phyloP scores from a whole-genome alignment of 1,139 yeast genomes.

The Suhomyces coccinellae region DNA sequence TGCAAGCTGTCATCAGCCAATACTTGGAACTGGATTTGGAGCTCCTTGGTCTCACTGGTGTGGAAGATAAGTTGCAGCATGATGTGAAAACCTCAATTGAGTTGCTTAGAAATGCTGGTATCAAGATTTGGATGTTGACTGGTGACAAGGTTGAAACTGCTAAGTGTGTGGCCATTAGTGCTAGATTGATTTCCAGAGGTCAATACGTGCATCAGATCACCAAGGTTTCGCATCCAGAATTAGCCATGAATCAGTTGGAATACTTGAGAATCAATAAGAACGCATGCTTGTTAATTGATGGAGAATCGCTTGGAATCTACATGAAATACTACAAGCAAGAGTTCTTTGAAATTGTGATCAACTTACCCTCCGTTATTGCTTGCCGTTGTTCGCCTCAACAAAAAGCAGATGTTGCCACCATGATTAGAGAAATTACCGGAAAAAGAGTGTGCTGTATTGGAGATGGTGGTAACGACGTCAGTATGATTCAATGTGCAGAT shows the following conservation, averaged over 20 bases:
- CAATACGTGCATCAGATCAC: constrained; percentile 89
- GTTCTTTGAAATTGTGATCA: constrained; percentile 74
- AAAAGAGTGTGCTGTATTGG: constrained; percentile 97
- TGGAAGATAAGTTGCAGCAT: constrained; percentile 89
- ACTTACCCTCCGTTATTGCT: constrained; percentile 89
- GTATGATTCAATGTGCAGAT: constrained; percentile 98
- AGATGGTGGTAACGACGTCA: constrained; percentile 98
- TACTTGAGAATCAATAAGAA: constrained; percentile 63
- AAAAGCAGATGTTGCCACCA: constrained; percentile 89
- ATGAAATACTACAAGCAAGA: constrained; percentile 63
- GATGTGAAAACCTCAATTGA: constrained; percentile 93
- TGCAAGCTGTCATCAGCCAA: constrained; percentile 67
- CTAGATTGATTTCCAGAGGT: constrained; percentile 88
- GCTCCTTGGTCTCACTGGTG: constrained; percentile 91
- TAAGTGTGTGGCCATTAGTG: constrained; percentile 91
- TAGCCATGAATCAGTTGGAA: constrained; percentile 74
- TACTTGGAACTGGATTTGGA: constrained; percentile 83
- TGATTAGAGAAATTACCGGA: constrained; percentile 76
- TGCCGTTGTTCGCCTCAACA: constrained; percentile 99
- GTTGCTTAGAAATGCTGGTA: constrained; percentile 90
- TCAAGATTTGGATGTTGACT: constrained; percentile 98
- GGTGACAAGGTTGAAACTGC: constrained; percentile 99
- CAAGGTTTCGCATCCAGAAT: constrained; percentile 56
- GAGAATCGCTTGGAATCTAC: constrained; percentile 78
- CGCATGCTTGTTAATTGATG: constrained; percentile 87